Conservation (phyloP, 139 green algal genomes). For the Chlorella ohadii region DNA sequence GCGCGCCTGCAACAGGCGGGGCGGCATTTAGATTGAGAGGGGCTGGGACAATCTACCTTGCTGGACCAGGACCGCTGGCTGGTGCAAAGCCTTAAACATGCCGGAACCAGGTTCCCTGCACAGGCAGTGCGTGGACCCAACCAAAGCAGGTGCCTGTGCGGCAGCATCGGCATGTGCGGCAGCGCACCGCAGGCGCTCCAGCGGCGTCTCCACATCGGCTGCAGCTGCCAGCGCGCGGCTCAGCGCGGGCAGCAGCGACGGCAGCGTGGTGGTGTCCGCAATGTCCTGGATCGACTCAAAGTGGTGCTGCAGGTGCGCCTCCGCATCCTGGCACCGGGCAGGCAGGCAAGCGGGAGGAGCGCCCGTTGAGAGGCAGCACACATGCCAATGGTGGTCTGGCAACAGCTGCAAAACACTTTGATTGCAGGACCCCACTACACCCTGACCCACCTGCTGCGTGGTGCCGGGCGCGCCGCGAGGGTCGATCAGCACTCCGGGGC, state of each 20-base stretch:
- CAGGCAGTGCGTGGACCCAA: too few species aligned
- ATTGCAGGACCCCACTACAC: too few species aligned
- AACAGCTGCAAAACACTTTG: too few species aligned
- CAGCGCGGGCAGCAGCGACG: constrained; percentile 67
- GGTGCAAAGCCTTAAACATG: too few species aligned
- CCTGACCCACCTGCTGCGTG: constrained; percentile 7
- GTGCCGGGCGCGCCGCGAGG: neutral
- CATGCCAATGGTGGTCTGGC: too few species aligned
- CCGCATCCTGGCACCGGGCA: constrained; percentile 12
- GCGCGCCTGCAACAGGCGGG: neutral
- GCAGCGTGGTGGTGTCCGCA: constrained; percentile 72
- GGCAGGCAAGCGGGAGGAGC: neutral
- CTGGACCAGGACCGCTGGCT: too few species aligned
- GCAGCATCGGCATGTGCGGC: neutral
- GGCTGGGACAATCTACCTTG: too few species aligned
- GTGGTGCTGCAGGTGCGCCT: constrained; percentile 56
- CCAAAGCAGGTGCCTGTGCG: too few species aligned
- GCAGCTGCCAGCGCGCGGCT: constrained; percentile 35
- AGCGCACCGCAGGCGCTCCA: constrained; percentile 51
- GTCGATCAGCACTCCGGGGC: constrained; percentile 17
- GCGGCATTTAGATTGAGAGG: too few species aligned
- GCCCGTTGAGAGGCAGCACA: too few species aligned
- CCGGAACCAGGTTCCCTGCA: too few species aligned
- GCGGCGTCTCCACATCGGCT: constrained; percentile 54
- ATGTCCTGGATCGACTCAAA: constrained; percentile 81